A percentile compares a stretch with the other conserved stretches of the same genome.
Conservation (phyloP, 1,139 yeast genomes). For the Candida pseudoviswanathii region DNA sequence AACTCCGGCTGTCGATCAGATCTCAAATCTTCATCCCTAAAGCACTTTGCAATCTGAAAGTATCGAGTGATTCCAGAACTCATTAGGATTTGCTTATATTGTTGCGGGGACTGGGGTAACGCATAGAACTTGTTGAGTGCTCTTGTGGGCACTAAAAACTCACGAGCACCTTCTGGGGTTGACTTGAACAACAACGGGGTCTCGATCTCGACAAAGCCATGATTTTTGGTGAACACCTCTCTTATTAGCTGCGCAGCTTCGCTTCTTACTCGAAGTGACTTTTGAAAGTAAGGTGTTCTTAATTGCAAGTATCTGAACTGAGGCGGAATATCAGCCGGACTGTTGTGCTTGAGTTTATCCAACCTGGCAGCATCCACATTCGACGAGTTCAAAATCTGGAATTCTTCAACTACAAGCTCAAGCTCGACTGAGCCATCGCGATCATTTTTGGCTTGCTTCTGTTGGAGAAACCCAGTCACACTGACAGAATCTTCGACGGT, state of each 20-base stretch:
- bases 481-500: slow-evolving; percentile 77
- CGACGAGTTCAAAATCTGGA: slow-evolving; percentile 67
- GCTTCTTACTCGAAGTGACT: slow-evolving; percentile 62
- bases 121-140: slow-evolving; percentile 70
- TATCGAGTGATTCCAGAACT: slow-evolving; percentile 88
- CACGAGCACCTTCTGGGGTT: slow-evolving; percentile 98
- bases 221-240: slow-evolving; percentile 40
- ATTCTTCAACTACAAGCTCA: slow-evolving; percentile 58
- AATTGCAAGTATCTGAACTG: slow-evolving; percentile 81
- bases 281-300: slow-evolving; percentile 62
- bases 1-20: slow-evolving; percentile 97
- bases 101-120: slow-evolving; percentile 96
- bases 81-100: slow-evolving; percentile 91
- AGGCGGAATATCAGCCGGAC: slow-evolving; percentile 65
- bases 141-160: slow-evolving; percentile 91
- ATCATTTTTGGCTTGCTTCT: slow-evolving; percentile 27
- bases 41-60: slow-evolving; percentile 91
- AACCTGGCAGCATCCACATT: slow-evolving; percentile 71
- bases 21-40: slow-evolving; percentile 92
- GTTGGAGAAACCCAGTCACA: slow-evolving; percentile 57
- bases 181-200: slow-evolving; percentile 93
- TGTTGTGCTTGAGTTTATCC: slow-evolving; percentile 54
- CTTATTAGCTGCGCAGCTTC: slow-evolving; percentile 60
- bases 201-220: slow-evolving; percentile 78
- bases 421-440: slow-evolving; percentile 28